Percentiles rank a stretch among this genome's conserved stretches.
phyloP scores from a whole-genome alignment of 106 monocot species.

The Triglochin maritima region DNA sequence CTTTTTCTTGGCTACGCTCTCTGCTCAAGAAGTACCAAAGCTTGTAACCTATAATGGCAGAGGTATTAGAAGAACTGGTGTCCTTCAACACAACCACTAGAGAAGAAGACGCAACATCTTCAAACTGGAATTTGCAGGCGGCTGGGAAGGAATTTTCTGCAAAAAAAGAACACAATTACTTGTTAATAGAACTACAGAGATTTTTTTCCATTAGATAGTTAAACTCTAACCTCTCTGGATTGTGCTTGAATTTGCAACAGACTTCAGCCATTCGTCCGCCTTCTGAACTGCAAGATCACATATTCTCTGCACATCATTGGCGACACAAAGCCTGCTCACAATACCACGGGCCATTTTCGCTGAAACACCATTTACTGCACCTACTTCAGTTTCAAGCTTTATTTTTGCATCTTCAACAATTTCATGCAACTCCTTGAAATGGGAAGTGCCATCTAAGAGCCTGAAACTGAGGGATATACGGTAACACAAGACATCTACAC shows the following conservation, averaged over 20 bases:
- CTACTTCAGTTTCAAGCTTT: conserved; percentile 84
- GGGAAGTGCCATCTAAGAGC: conserved; percentile 61
- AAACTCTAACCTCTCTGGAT: conserved; percentile 26
- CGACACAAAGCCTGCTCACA: conserved; percentile 76
- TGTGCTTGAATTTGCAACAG: conserved; percentile 10
- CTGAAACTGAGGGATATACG: conserved; percentile 64
- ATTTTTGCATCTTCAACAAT: conserved; percentile 52
- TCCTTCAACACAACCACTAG: conserved; percentile 55
- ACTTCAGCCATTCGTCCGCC: conserved; percentile 41
- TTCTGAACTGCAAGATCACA: conserved; percentile 63
- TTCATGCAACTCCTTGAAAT: conserved; percentile 58
- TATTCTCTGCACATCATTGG: conserved; percentile 64
- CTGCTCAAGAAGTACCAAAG: conserved; percentile 72
- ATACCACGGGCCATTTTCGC: conserved; percentile 77
- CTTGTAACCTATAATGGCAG: conserved; percentile 55
- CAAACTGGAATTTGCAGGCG: conserved; percentile 58
- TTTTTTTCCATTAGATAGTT: background rate
- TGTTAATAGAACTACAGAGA: background rate
- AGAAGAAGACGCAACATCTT: conserved; percentile 41
- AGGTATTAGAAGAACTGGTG: conserved; percentile 20
- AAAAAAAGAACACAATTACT: conserved; percentile 5
- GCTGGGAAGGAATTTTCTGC: conserved; percentile 54
- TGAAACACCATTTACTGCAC: conserved; percentile 76
- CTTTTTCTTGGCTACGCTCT: conserved; percentile 32
- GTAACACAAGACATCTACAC: conserved; percentile 80